These are phyloP conservation scores for Calonectria honghensis DNA, from an alignment of 2,329 filamentous ascomycete species.

Conservation along the genomic window DNA sequence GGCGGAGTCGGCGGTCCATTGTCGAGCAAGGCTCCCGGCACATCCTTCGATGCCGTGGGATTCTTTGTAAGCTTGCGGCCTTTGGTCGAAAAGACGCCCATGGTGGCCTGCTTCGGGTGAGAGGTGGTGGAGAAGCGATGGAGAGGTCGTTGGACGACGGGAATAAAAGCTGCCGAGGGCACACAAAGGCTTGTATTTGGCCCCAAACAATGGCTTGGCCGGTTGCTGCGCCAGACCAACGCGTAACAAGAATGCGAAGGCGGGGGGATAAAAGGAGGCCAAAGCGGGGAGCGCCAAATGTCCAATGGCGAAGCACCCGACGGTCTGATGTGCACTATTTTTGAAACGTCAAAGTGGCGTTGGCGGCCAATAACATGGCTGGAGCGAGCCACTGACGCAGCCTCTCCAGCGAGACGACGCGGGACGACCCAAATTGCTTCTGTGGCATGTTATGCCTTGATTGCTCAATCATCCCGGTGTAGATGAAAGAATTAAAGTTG, in stretches of 20 bases:
- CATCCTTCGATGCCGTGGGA: background rate
- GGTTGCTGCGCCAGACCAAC: background rate
- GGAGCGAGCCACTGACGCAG: background rate
- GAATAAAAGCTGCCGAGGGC: background rate
- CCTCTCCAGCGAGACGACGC: background rate
- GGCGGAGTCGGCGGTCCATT: background rate
- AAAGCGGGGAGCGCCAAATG: background rate
- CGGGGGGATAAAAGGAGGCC: background rate
- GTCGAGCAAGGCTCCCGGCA: background rate
- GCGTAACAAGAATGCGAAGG: background rate
- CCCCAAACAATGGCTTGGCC: background rate
- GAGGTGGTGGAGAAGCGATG: background rate
- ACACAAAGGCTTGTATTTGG: background rate
- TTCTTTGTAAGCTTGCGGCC: slow-evolving; percentile 9
- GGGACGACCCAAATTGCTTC: background rate
- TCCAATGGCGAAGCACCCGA: background rate
- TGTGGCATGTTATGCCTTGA: background rate
- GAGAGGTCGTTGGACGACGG: background rate
- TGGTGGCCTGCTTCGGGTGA: background rate
- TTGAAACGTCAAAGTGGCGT: slow-evolving; percentile 4
- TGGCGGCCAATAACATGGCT: background rate
- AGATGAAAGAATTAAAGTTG: background rate
- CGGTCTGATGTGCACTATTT: background rate
- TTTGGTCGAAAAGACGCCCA: slow-evolving; percentile 17
- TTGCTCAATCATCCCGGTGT: background rate